A percentile compares a stretch with the other conserved stretches of the same genome.
Evolutionary conservation across 176 grass and related monocot genomes (phyloP).

Genomic region (Alopecurus myosuroides): DNA sequence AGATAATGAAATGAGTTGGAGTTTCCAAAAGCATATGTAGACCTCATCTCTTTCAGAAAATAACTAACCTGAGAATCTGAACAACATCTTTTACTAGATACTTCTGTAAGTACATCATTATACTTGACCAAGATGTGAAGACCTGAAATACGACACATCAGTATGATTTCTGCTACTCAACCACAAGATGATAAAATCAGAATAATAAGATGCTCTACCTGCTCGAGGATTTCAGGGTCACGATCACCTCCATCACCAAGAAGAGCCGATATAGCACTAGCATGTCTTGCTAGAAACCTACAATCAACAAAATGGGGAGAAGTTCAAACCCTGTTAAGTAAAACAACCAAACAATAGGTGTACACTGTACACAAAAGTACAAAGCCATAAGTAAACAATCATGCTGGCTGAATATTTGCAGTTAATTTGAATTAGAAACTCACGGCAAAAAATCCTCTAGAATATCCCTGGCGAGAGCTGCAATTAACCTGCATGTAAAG

Average conservation of each 20-base stretch:
- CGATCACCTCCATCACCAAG: conserved; percentile 67
- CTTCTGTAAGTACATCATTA: conserved; percentile 97
- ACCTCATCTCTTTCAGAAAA: neutral
- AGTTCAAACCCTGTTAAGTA: neutral
- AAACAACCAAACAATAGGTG: conserved; percentile 16
- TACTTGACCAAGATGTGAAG: conserved; percentile 93
- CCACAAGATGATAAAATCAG: conserved; percentile 21
- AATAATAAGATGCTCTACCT: conserved; percentile 41
- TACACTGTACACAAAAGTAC: neutral
- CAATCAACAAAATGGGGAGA: conserved; percentile 18
- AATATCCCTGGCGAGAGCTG: conserved; percentile 83
- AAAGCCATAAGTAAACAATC: conserved; percentile 8
- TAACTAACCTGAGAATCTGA: conserved; percentile 74
- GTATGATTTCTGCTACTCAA: conserved; percentile 23
- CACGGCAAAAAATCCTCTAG: conserved; percentile 84
- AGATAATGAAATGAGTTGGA: neutral
- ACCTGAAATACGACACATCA: conserved; percentile 50
- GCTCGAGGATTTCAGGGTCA: conserved; percentile 89
- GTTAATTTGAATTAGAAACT: conserved; percentile 40
- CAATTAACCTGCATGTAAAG: conserved; percentile 68
- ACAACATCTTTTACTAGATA: conserved; percentile 89
- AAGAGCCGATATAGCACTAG: conserved; percentile 55
- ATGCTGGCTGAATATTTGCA: neutral
- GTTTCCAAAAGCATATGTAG: neutral
- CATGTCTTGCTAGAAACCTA: conserved; percentile 67